Conservation (phyloP, 352 stramenopile species). For the Globisporangium canariense region DNA sequence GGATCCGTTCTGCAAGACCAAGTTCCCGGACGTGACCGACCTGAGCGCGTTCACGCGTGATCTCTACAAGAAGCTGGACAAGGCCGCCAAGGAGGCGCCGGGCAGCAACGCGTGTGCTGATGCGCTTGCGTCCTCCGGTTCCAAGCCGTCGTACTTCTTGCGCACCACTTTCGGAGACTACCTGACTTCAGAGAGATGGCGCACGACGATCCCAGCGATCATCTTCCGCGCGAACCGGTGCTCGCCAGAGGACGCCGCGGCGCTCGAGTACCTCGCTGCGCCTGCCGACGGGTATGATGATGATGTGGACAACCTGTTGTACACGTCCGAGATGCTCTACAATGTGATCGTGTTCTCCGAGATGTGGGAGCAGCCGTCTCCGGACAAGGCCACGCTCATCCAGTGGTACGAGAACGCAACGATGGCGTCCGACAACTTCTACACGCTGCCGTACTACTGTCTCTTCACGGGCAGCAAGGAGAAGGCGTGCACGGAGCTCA, state of each 20-base stretch:
- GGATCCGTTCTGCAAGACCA: slow-evolving; percentile 58
- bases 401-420: slow-evolving; percentile 55
- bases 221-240: slow-evolving; percentile 53
- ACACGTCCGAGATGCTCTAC: slow-evolving; percentile 71
- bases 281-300: slow-evolving; percentile 23
- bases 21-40: slow-evolving; percentile 53
- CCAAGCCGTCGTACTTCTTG: slow-evolving; percentile 64
- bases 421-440: slow-evolving; percentile 70
- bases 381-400: slow-evolving; percentile 47
- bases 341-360: slow-evolving; percentile 79
- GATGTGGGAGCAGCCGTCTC: slow-evolving; percentile 64
- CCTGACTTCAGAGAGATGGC: slow-evolving; percentile 41
- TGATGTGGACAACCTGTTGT: slow-evolving; percentile 49
- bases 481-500: slow-evolving; percentile 45
- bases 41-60: slow-evolving; percentile 44
- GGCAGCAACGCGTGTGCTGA: slow-evolving; percentile 49
- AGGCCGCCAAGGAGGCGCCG: slow-evolving; percentile 31
- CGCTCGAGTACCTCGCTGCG: slow-evolving; percentile 32
- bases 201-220: slow-evolving; percentile 45
- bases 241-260: slow-evolving; percentile 29
- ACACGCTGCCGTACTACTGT: slow-evolving; percentile 71
- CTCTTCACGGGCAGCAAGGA: slow-evolving; percentile 66
- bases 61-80: slow-evolving; percentile 55
- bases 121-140: slow-evolving; percentile 32
- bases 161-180: slow-evolving; percentile 59